A percentile compares a stretch with the other conserved stretches of the same genome.
Evolutionary conservation across 73 alveolate genomes (phyloP).

Genomic region (Paramecium bursaria): DNA sequence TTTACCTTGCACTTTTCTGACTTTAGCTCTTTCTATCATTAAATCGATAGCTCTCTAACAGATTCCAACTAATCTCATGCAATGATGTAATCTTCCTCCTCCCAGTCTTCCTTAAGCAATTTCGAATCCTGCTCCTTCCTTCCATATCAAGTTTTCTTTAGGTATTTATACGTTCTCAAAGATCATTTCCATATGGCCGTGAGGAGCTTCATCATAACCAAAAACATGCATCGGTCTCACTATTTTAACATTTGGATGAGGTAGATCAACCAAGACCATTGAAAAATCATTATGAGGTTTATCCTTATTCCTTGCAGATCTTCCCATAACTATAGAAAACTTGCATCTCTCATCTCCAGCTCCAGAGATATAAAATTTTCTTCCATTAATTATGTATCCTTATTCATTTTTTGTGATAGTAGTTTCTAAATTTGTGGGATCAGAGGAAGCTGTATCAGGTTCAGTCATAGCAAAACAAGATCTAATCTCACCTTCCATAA

Average conservation of each 20-base stretch:
- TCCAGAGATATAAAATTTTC: slow-evolving; percentile 81
- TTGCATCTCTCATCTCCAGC: slow-evolving; percentile 80
- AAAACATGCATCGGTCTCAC: slow-evolving; percentile 72
- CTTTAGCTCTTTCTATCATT: slow-evolving; percentile 64
- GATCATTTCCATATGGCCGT: slow-evolving; percentile 80
- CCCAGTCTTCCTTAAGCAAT: slow-evolving; percentile 83
- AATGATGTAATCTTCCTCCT: slow-evolving; percentile 83
- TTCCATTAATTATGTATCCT: slow-evolving; percentile 77
- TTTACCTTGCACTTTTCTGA: slow-evolving; percentile 42
- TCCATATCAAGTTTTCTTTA: slow-evolving; percentile 67
- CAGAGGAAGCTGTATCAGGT: slow-evolving; percentile 82
- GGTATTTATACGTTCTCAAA: slow-evolving; percentile 76
- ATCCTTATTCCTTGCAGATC: slow-evolving; percentile 48
- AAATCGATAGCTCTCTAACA: slow-evolving; percentile 70
- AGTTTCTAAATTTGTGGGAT: slow-evolving; percentile 67
- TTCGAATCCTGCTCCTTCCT: slow-evolving; percentile 84
- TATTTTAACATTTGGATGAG: slow-evolving; percentile 66
- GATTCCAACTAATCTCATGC: slow-evolving; percentile 79
- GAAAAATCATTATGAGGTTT: slow-evolving; percentile 72
- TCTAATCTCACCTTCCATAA: slow-evolving; percentile 72
- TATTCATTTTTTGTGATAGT: slow-evolving; percentile 25
- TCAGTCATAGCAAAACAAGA: slow-evolving; percentile 82
- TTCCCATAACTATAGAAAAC: slow-evolving; percentile 75
- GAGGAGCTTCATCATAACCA: slow-evolving; percentile 77
- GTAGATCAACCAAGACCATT: slow-evolving; percentile 76